Base-by-base conservation (phyloP, 1,139 yeast genomes). In the Pichia norvegensis region DNA sequence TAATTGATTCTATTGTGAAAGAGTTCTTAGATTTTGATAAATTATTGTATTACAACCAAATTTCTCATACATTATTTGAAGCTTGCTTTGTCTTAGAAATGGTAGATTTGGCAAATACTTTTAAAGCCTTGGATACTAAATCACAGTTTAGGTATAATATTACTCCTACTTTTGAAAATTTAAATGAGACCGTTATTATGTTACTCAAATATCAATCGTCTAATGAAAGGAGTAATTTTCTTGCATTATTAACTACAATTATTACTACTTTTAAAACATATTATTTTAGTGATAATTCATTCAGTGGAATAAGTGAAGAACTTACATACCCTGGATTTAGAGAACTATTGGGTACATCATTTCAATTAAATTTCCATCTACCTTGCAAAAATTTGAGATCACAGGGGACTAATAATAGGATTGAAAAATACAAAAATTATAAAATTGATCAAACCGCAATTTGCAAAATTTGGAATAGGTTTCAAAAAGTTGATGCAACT, bases 281-380 rank as follows among this genome's bases (percentile, higher is more conserved):
- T 4, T 21, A 29, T 36, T 36, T 22, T 19, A 36, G 21, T 29
- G 29, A 36, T 19, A 36, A 42, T 31, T 29, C 44, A 21, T 42
- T 36, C 48, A 11, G 37, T 29, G 19, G 49, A 50, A 1, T 42
- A 51, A 23, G 16, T 51, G 23, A 40, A 54, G 13, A 25, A 50
- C 2, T 17, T 48, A 3, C 22, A 49, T 23, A 29, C 23, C 48
- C 59, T 4, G 17, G 42, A 10, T 44, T 48, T 36, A 52, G 50
- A 17, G 29, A 44, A 10, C 33, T 48, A 3, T 19, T 55, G 14
- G 37, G 42, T 19, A 22, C 51, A 36, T 44, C 48, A 9, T 45
- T 43, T 22, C 54, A 53, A 29, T 11, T 57, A 41, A 58, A 58
- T 2, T 10, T 53, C 16, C 59, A 57, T 45, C 40, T 53, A 17